These are phyloP conservation scores for Phytophthora nicotianae DNA, from an alignment of 352 stramenopile genomes.

Conservation along the genomic window DNA sequence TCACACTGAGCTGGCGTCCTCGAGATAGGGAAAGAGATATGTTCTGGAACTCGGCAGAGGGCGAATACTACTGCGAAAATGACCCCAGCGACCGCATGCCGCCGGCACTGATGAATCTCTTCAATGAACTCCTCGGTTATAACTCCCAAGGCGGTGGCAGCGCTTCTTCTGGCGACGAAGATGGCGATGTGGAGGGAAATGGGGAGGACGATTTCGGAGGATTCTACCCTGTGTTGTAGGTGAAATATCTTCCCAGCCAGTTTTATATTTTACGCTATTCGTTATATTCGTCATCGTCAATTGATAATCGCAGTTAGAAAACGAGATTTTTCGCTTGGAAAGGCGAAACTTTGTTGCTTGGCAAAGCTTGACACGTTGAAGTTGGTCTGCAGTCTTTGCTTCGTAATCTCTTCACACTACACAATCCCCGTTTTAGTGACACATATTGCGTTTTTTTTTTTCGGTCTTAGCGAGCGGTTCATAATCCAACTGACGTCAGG, in stretches of 20 bases:
- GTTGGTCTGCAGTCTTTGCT: background rate
- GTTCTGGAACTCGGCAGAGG: conserved; percentile 6
- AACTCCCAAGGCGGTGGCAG: background rate
- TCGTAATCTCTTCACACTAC: background rate
- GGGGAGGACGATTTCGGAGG: conserved; percentile 1
- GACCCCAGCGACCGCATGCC: conserved; percentile 5
- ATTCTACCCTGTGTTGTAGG: background rate
- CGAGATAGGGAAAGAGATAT: conserved; percentile 7
- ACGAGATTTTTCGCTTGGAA: background rate
- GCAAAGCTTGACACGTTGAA: conserved; percentile 2
- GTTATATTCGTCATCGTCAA: background rate
- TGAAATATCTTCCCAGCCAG: too few species aligned
- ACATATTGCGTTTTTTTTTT: conserved; percentile 2
- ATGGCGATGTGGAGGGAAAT: conserved; percentile 1
- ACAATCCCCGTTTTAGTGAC: conserved; percentile 13
- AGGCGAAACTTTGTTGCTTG: background rate
- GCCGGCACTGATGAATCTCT: conserved; percentile 4
- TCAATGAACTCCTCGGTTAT: conserved; percentile 16
- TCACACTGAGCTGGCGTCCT: conserved; percentile 19
- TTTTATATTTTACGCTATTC: too few species aligned
- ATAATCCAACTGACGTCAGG: conserved; percentile 21
- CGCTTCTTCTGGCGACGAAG: background rate
- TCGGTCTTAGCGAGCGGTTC: conserved; percentile 1
- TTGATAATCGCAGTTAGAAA: background rate
- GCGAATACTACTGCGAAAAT: conserved; percentile 9